These are phyloP conservation scores for Trametes elegans DNA, from an alignment of 768 basidiomycete species.

Conservation along the genomic window DNA sequence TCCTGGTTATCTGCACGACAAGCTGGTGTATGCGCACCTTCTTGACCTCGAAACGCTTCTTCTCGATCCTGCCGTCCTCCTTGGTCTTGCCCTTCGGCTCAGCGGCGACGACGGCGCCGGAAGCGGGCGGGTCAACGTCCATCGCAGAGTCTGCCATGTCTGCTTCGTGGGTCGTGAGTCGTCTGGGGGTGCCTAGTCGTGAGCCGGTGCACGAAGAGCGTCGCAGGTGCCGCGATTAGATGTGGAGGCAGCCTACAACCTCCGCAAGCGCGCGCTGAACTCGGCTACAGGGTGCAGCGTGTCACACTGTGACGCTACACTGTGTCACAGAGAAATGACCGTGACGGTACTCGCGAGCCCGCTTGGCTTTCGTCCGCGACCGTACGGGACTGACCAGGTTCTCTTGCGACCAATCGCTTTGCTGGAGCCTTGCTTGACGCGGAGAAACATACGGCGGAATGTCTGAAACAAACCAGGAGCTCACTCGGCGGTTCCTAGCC, in stretches of 20 bases:
- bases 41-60: conserved; percentile 96
- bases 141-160: conserved; percentile 51
- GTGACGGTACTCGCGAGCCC: conserved; percentile 3
- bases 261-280: not conserved
- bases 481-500: conserved; percentile 49
- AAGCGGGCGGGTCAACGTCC: conserved; percentile 66
- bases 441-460: conserved; percentile 2
- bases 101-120: conserved; percentile 18
- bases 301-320: not conserved
- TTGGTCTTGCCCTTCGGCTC: conserved; percentile 40
- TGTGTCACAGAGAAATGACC: conserved; percentile 9
- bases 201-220: too few relatives aligned
- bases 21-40: conserved; percentile 59
- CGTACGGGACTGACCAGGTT: conserved; percentile 22
- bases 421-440: not conserved
- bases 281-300: conserved; percentile 6
- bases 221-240: conserved; percentile 18
- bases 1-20: too few relatives aligned
- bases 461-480: conserved; percentile 34
- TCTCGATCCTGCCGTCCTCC: conserved; percentile 62
- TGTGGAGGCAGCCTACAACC: conserved; percentile 14
- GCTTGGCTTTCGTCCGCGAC: conserved; percentile 21
- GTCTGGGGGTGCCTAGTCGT: too few relatives aligned
- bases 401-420: not conserved
- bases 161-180: conserved; percentile 8